Base-by-base conservation (phyloP, 2,329 filamentous ascomycete genomes). In the Paraphaeosphaeria sporulosa region DNA sequence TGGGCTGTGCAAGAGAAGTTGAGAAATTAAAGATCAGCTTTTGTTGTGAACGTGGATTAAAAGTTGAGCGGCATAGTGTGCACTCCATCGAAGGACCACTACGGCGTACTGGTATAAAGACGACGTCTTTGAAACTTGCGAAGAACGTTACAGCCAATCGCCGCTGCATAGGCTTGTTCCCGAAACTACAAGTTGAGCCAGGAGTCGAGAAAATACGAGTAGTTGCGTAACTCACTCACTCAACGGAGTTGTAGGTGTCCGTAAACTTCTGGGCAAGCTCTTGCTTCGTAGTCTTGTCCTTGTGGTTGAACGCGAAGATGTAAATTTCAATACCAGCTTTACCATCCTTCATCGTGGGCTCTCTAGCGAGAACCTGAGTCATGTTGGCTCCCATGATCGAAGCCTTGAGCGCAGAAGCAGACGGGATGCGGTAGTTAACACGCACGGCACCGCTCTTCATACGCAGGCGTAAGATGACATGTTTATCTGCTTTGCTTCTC, bases 401-500 rank as follows among this genome's bases (percentile, higher is more conserved):
- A 21, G 70, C 64, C 21, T 60, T 60, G 13, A 77, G 61, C 21
- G 66, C 64, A 8, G 72, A 66, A 19, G 66, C 64, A 8, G 72
- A 66, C 19, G 75, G 55, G 34, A 78, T 66, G 36, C 67, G 64
- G 58, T 73, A 73, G 60, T 79, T 78, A 48, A 78, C 62, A 5
- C 71, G 67, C 1, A 70, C 72, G 2, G 64, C 62, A 15, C 76
- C 76, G 47, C 68, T 73, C 13, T 69, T 62, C 15, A 74, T 66
- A 52, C 76, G 75, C 38, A 78, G 69, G 12, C 76, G 71, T 13
- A 78, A 62, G 32, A 76, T 64, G 51, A 70, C 70, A 43, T 71
- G 74, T 43, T 69, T 71, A 23, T 66, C 72, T 46, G 69, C 63
- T 57, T 78, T 78, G 61, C 76, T 70, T 62, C 74, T 75, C 46